These are phyloP conservation scores for Taphrina flavorubra DNA, from an alignment of 1,139 yeast species.

Conservation along the genomic window DNA sequence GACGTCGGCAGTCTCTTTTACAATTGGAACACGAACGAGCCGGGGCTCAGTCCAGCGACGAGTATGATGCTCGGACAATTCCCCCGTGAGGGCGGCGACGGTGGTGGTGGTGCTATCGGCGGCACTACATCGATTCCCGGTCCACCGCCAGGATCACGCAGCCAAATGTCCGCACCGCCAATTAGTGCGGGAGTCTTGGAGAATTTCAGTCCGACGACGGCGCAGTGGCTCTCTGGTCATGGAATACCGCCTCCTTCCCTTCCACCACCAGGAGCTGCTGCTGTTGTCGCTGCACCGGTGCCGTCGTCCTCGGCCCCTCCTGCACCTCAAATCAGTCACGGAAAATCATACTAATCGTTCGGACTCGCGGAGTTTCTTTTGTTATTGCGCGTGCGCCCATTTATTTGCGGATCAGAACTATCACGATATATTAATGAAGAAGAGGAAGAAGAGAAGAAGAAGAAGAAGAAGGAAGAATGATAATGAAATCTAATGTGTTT, in stretches of 20 bases:
- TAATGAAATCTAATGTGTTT: not conserved
- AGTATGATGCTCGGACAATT: slow-evolving; percentile 30
- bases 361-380: too few relatives aligned
- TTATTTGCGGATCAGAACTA: not conserved
- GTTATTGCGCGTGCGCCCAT: too few relatives aligned
- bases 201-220: slow-evolving; percentile 39
- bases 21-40: slow-evolving; percentile 40
- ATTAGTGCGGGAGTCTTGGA: slow-evolving; percentile 39
- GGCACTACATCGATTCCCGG: not conserved
- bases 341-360: not conserved
- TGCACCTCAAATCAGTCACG: not conserved
- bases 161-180: slow-evolving; percentile 29
- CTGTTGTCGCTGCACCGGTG: too few relatives aligned
- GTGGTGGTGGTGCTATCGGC: not conserved
- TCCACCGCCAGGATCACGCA: not conserved
- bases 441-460: not conserved
- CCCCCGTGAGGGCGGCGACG: not conserved
- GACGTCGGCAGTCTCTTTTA: slow-evolving; percentile 39
- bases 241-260: slow-evolving; percentile 12
- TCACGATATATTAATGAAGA: not conserved
- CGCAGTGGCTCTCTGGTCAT: slow-evolving; percentile 35
- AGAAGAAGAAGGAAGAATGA: not conserved
- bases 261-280: too few relatives aligned
- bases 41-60: slow-evolving; percentile 39
- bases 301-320: too few relatives aligned